Conservation (phyloP, 805 yeast species). For the Kluyveromyces lactis region DNA sequence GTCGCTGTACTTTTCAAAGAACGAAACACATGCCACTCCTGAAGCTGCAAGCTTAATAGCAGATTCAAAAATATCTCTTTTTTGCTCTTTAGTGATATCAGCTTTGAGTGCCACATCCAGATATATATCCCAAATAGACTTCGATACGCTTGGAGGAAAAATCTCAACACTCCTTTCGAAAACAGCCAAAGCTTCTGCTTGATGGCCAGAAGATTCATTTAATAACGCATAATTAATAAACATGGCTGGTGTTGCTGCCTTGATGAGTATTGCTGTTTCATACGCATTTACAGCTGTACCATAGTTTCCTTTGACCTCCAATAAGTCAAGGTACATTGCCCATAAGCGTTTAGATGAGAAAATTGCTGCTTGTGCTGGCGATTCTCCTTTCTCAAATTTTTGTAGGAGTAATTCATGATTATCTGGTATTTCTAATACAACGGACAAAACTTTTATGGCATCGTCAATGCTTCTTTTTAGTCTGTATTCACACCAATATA, state of each 20-base stretch:
- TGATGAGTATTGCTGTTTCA: slow-evolving; percentile 46
- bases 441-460: slow-evolving; percentile 34
- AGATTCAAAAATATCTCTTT: slow-evolving; percentile 70
- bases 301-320: slow-evolving; percentile 46
- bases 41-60: slow-evolving; percentile 47
- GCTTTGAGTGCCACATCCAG: slow-evolving; percentile 40
- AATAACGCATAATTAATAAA: slow-evolving; percentile 61
- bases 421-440: slow-evolving; percentile 35
- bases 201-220: slow-evolving; percentile 38
- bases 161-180: slow-evolving; percentile 61
- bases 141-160: slow-evolving; percentile 48
- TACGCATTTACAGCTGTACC: slow-evolving; percentile 31
- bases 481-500: slow-evolving; percentile 69
- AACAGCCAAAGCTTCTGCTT: slow-evolving; percentile 40
- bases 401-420: slow-evolving; percentile 20
- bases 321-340: slow-evolving; percentile 63
- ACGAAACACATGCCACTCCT: slow-evolving; percentile 32
- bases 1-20: slow-evolving; percentile 48
- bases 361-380: slow-evolving; percentile 49
- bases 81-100: slow-evolving; percentile 37
- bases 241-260: slow-evolving; percentile 60
- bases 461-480: slow-evolving; percentile 41
- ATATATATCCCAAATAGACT: slow-evolving; percentile 68
- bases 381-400: slow-evolving; percentile 12
- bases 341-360: slow-evolving; percentile 60